These are phyloP conservation scores for Antitrichia curtipendula DNA, from an alignment of 225 moss, liverwort and hornwort species.

Conservation along the genomic window DNA sequence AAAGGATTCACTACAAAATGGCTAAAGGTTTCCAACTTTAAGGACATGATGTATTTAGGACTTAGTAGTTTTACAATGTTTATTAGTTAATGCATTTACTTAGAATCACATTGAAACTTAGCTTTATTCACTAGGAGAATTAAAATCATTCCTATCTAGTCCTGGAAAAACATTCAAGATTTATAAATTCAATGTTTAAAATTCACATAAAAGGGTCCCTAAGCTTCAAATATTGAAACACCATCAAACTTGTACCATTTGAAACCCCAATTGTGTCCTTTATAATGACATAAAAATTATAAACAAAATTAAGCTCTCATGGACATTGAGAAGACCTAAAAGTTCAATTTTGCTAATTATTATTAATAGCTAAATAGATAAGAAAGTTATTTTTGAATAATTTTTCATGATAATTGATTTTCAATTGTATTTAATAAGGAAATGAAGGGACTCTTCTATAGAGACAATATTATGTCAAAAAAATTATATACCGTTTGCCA, in stretches of 20 bases:
- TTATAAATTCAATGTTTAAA: not conserved
- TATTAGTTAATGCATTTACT: not conserved
- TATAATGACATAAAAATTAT: not conserved
- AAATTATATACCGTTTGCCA: not conserved
- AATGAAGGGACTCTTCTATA: not conserved
- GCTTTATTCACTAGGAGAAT: not conserved
- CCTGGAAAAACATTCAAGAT: accelerated
- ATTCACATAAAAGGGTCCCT: not conserved
- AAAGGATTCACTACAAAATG: not conserved
- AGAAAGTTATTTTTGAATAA: not conserved
- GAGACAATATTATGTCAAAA: not conserved
- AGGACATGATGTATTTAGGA: not conserved
- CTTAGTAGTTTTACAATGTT: not conserved
- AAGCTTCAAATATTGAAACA: not conserved
- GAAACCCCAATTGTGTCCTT: not conserved
- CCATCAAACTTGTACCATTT: not conserved
- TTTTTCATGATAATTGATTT: not conserved
- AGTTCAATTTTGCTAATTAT: not conserved
- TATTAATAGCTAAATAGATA: not conserved
- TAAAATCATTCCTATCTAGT: not conserved
- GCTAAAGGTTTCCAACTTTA: not conserved
- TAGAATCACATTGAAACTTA: not conserved
- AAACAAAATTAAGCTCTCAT: not conserved
- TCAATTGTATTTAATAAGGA: not conserved
- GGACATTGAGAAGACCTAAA: not conserved